A percentile compares a stretch with the other conserved stretches of the same genome.
Conservation (phyloP, 305 asterid species). For the Fraxinus paxiana region DNA sequence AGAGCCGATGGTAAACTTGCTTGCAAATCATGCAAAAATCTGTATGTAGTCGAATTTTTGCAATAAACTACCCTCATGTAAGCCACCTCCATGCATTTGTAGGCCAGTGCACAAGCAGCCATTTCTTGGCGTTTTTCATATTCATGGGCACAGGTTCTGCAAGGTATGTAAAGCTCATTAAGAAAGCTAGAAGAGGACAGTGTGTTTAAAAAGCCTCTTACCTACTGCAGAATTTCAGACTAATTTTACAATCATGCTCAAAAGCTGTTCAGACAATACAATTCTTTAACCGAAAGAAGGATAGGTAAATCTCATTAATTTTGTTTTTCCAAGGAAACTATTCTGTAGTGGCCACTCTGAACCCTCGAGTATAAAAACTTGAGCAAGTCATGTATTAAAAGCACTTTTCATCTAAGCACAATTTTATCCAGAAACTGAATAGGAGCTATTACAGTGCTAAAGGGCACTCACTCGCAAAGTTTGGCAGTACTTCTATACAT, state of each 20-base stretch:
- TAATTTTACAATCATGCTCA: constrained; percentile 16
- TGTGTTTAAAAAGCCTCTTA: constrained; percentile 17
- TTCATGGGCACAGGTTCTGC: constrained; percentile 76
- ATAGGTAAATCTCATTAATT: not conserved
- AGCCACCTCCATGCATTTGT: constrained; percentile 87
- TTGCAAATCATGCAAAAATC: constrained; percentile 66
- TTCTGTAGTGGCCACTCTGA: constrained; percentile 2
- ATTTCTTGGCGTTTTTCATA: constrained; percentile 65
- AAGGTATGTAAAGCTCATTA: constrained; percentile 27
- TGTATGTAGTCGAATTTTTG: constrained; percentile 51
- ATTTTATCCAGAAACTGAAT: not conserved
- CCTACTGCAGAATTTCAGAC: constrained; percentile 10
- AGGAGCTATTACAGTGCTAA: not conserved
- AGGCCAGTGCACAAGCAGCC: constrained; percentile 86
- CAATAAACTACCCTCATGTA: constrained; percentile 68
- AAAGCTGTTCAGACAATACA: constrained; percentile 5
- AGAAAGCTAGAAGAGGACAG: constrained; percentile 24
- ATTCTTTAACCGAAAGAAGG: not conserved
- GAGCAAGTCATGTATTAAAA: not conserved
- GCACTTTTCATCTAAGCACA: not conserved
- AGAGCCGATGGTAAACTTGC: constrained; percentile 61
- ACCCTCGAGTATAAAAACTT: not conserved
- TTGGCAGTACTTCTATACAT: constrained; percentile 63
- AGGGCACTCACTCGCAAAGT: constrained; percentile 70
- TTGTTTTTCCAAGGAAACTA: not conserved